These are phyloP conservation scores for Epichloe uncinata DNA, from an alignment of 2,329 filamentous ascomycete genomes.

Conservation along the genomic window DNA sequence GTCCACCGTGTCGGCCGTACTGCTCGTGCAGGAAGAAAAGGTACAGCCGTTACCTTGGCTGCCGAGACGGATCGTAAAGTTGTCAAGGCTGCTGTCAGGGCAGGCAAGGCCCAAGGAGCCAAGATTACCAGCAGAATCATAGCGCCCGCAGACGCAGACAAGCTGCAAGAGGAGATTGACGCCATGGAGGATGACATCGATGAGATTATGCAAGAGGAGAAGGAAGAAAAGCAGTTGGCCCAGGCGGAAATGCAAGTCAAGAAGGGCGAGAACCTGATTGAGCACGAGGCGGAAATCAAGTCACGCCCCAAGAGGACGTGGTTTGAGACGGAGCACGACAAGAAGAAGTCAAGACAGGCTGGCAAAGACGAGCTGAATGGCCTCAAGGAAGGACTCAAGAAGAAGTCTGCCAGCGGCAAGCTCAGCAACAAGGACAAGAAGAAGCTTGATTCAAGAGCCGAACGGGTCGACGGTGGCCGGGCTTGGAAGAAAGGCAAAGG, in stretches of 20 bases:
- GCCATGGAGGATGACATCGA: slow-evolving; percentile 70
- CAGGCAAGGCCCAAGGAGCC: slow-evolving; percentile 67
- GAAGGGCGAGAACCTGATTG: slow-evolving; percentile 83
- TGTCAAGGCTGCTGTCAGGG: slow-evolving; percentile 81
- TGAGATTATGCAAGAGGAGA: slow-evolving; percentile 77
- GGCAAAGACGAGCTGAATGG: slow-evolving; percentile 46
- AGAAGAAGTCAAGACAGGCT: slow-evolving; percentile 63
- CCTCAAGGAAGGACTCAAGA: slow-evolving; percentile 46
- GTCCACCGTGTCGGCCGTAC: slow-evolving; percentile 95
- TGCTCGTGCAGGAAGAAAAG: slow-evolving; percentile 79
- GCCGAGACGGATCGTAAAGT: slow-evolving; percentile 91
- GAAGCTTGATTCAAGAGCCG: slow-evolving; percentile 39
- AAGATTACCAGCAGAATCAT: slow-evolving; percentile 80
- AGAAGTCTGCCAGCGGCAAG: slow-evolving; percentile 40
- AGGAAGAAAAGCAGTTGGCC: slow-evolving; percentile 78
- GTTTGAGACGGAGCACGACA: slow-evolving; percentile 90
- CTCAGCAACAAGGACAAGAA: slow-evolving; percentile 52
- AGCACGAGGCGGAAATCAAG: slow-evolving; percentile 83
- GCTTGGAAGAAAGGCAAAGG: slow-evolving; percentile 61
- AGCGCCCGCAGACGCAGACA: slow-evolving; percentile 59
- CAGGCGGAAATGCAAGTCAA: slow-evolving; percentile 82
- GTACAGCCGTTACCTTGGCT: slow-evolving; percentile 78
- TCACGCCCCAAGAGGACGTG: slow-evolving; percentile 79
- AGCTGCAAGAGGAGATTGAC: slow-evolving; percentile 59
- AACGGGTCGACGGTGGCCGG: slow-evolving; percentile 33